These are phyloP conservation scores for Fusarium sp. DNA, from an alignment of 2,329 filamentous ascomycete genomes.

Conservation along the genomic window DNA sequence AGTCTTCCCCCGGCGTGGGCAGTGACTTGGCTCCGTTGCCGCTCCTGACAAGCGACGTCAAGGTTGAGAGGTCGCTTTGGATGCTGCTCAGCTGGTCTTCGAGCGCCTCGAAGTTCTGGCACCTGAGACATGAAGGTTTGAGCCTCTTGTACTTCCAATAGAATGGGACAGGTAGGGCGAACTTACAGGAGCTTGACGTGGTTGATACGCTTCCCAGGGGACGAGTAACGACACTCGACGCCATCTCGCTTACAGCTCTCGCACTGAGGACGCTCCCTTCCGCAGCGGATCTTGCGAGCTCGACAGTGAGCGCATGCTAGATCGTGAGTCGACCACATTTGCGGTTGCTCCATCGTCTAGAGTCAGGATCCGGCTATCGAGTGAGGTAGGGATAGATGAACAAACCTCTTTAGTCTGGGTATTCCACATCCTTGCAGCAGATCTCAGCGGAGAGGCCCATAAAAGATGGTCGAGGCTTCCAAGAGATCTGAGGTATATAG, in stretches of 20 bases:
- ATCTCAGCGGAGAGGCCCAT: background rate
- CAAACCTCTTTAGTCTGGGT: slow-evolving; percentile 43
- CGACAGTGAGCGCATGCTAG: slow-evolving; percentile 45
- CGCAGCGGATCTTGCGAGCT: slow-evolving; percentile 44
- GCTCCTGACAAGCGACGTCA: slow-evolving; percentile 42
- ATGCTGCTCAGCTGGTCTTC: slow-evolving; percentile 44
- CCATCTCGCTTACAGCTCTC: slow-evolving; percentile 46
- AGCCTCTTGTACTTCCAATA: slow-evolving; percentile 26
- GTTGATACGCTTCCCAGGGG: slow-evolving; percentile 45
- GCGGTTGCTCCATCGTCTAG: slow-evolving; percentile 26
- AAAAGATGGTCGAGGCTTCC: background rate
- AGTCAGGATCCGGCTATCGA: slow-evolving; percentile 21
- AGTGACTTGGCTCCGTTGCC: slow-evolving; percentile 23
- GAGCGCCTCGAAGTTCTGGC: slow-evolving; percentile 45
- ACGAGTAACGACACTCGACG: slow-evolving; percentile 46
- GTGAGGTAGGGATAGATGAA: background rate
- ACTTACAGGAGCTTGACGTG: slow-evolving; percentile 47
- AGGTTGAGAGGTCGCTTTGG: slow-evolving; percentile 42
- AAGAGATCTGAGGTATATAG: slow-evolving; percentile 12
- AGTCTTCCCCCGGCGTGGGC: slow-evolving; percentile 17
- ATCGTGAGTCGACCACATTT: slow-evolving; percentile 47
- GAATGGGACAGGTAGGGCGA: background rate
- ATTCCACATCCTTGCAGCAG: slow-evolving; percentile 37
- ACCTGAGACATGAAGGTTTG: slow-evolving; percentile 36
- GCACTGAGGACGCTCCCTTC: slow-evolving; percentile 44